Evolutionary conservation across 768 basidiomycete genomes (phyloP), one percentile per base, ranked within the genome.

Genomic region (Hericium rajendrae): DNA sequence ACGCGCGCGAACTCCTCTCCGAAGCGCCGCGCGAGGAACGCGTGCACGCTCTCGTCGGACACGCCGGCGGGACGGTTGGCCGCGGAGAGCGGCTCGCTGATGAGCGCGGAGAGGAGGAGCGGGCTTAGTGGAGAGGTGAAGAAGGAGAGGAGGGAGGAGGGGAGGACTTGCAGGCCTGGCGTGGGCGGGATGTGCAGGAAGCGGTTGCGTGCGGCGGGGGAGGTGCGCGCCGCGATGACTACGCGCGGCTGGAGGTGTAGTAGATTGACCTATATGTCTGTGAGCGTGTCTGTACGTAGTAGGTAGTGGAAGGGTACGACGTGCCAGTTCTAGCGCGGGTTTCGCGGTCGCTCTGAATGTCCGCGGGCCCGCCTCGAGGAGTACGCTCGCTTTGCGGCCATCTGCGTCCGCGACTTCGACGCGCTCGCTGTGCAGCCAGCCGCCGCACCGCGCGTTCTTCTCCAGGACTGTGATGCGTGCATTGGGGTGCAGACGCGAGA

Each of bases 291-390:
- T 61, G 51, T 57, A 22, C 58, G 46, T 20, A 22, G 9, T 12
- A 16, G 38, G 54, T 18, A 39, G 24, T 22, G 46, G 24, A 46
- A 48, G 43, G 20, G 48, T n/a, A 40, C 60, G 56, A 72, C 86
- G 69, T 66, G 93, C 95, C 72, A 97, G 68, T 65, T 93, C 88
- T 12, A 97, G 72, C 37, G 93, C 77, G 3, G 85, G 72, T 57
- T 78, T 80, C 6, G 88, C 81, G 53, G 84, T 83, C 0, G 94
- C 91, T 39, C 94, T 72, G 32, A 99, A 73, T 15, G 91, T 94
- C 41, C 94, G 75, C 24, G 95, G 94, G 1, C 95, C 95, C 22
- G 81, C 77, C 73, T 99, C 95, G 5, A 97, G 73, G 3, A 90
- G 66, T 10, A 93, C 76, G 4, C 67, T 65, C 12, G 71, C 73